Evolutionary conservation across 805 yeast species (phyloP), one percentile per base, ranked within the genome.

Genomic region (Candida dajiaensis): DNA sequence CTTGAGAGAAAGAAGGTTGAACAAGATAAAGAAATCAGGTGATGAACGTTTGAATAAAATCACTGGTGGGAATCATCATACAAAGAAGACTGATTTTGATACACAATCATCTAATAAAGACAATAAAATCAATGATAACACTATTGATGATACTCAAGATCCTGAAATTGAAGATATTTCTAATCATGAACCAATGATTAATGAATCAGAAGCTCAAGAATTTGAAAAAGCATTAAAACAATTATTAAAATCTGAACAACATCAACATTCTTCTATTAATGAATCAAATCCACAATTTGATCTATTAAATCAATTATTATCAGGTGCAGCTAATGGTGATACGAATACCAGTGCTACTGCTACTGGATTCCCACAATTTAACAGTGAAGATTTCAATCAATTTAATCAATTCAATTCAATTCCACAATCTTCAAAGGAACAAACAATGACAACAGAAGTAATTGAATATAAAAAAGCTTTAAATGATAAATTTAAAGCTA

Each of bases 1-100:
- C 3, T 44, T 59, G 2, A 52, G 64, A 22, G 63, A 60, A 45
- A 56, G 63, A 40, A 44, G 64, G 21, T 59, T 62, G 3, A 57
- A 57, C 9, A 60, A 59, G 40, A 52, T 60, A 43, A 53, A 53
- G 31, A 44, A 58, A 15, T 41, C 50, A 10, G 44, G 51, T 5
- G 33, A 44, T 22, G 46, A 54, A 23, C 53, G 64, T 39, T 41
- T 60, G 18, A 48, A 51, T 15, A 56, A 42, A 37, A 60, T 60
- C 47, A 57, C 58, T 0, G 64, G 64, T 11, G 64, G 59, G 3
- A 25, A 45, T 29, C 42, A 37, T 36, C 50, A n/a, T 33, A 42
- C 44, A 31, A 41, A 38, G 19, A 31, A 31, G 6, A 39, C 12
- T 6, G 21, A 23, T 4, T 20, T 28, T 15, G 22, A 22, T 22